These are phyloP conservation scores for Polytolypa hystricis DNA, from an alignment of 2,329 filamentous ascomycete species.

Conservation along the genomic window DNA sequence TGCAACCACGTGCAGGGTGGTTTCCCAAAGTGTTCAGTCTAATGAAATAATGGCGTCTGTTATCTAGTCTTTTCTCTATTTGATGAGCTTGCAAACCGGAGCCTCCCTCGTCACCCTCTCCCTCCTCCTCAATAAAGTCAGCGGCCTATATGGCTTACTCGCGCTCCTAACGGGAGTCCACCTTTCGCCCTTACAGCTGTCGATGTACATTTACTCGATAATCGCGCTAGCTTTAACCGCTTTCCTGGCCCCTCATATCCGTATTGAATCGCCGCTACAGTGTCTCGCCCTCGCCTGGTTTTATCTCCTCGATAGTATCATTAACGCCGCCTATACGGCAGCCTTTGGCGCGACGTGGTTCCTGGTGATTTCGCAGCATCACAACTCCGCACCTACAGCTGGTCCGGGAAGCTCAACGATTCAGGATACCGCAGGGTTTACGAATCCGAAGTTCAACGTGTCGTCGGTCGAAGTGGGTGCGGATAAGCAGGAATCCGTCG, in stretches of 20 bases:
- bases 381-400: slow-evolving; percentile 33
- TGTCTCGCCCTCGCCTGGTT: slow-evolving; percentile 73
- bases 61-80: slow-evolving; percentile 65
- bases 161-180: slow-evolving; percentile 78
- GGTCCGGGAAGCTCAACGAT: slow-evolving; percentile 47
- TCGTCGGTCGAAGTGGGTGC: slow-evolving; percentile 46
- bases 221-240: slow-evolving; percentile 55
- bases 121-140: slow-evolving; percentile 83
- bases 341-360: slow-evolving; percentile 83
- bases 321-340: slow-evolving; percentile 73
- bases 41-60: not conserved
- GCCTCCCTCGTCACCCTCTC: slow-evolving; percentile 74
- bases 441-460: slow-evolving; percentile 50
- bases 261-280: slow-evolving; percentile 65
- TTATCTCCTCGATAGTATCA: slow-evolving; percentile 68
- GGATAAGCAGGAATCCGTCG: slow-evolving; percentile 44
- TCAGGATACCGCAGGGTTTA: slow-evolving; percentile 54
- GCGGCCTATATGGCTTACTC: slow-evolving; percentile 79
- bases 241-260: slow-evolving; percentile 68
- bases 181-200: slow-evolving; percentile 71
- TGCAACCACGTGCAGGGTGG: slow-evolving; percentile 2
- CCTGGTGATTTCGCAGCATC: slow-evolving; percentile 53
- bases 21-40: not conserved
- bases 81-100: slow-evolving; percentile 77
- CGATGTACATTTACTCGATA: slow-evolving; percentile 85